Evolutionary conservation across 2,329 filamentous ascomycete genomes (phyloP).

Genomic region (Elsinoe batatas): DNA sequence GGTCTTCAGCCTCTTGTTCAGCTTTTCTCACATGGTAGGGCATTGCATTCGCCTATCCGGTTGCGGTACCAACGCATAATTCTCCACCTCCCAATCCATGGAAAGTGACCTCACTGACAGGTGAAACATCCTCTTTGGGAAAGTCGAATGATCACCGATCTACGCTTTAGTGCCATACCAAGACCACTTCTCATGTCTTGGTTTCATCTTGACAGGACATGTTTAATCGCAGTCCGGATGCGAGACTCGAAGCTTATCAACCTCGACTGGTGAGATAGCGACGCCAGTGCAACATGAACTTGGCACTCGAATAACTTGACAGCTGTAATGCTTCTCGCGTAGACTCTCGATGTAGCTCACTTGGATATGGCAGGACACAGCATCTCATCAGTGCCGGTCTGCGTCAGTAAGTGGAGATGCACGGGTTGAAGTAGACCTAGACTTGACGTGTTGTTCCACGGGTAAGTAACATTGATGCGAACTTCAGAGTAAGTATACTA

Average conservation of each 20-base stretch:
- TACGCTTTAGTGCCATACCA: conserved; percentile 6
- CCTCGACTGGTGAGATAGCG: background rate
- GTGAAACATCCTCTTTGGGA: conserved; percentile 7
- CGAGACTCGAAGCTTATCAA: conserved; percentile 2
- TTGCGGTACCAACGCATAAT: background rate
- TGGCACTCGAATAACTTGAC: too few species aligned
- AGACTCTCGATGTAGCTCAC: too few species aligned
- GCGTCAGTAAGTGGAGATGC: too few species aligned
- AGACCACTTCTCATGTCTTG: background rate
- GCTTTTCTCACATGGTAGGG: background rate
- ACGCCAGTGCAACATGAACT: too few species aligned
- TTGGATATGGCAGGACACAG: too few species aligned
- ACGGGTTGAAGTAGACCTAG: too few species aligned
- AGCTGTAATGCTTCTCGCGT: too few species aligned
- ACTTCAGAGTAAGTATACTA: too few species aligned
- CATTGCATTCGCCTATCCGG: too few species aligned
- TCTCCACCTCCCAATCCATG: background rate
- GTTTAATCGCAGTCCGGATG: background rate
- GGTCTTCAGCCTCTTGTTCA: background rate
- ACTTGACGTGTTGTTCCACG: too few species aligned
- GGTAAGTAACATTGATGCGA: too few species aligned
- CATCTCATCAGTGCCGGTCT: too few species aligned
- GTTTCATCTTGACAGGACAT: background rate
- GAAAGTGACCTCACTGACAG: background rate
- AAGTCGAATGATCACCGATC: conserved; percentile 7